Evolutionary conservation across 495 filamentous ascomycete species (phyloP).

Genomic region (Astrothelium macrocarpum): DNA sequence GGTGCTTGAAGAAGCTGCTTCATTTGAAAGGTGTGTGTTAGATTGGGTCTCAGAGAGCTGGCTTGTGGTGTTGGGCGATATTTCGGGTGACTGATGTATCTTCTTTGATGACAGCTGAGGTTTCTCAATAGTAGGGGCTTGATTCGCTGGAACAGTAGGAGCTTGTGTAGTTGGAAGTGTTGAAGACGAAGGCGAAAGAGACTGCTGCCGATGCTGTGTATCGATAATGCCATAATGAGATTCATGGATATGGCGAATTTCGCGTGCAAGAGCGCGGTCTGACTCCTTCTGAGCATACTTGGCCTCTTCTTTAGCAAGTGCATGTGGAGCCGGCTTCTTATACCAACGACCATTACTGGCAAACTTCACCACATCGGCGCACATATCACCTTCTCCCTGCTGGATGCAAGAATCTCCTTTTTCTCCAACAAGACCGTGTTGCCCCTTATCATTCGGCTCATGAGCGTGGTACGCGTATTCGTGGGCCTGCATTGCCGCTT

Average conservation of each 20-base stretch:
- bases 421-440: not conserved
- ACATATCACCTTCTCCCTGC: slow-evolving; percentile 42
- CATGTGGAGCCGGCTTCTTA: slow-evolving; percentile 28
- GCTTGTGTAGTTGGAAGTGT: not conserved
- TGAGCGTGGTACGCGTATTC: not conserved
- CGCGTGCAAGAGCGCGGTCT: slow-evolving; percentile 31
- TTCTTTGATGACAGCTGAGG: not conserved
- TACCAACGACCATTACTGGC: slow-evolving; percentile 27
- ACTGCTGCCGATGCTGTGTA: slow-evolving; percentile 29
- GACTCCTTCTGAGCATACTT: slow-evolving; percentile 19
- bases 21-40: not conserved
- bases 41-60: not conserved
- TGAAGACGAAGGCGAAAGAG: not conserved
- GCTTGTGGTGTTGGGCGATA: not conserved
- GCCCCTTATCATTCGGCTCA: not conserved
- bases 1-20: not conserved
- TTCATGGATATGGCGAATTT: slow-evolving; percentile 40
- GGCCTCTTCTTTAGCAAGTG: slow-evolving; percentile 16
- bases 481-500: slow-evolving; percentile 1
- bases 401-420: not conserved
- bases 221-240: slow-evolving; percentile 38
- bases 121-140: too few relatives aligned
- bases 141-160: not conserved
- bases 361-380: slow-evolving; percentile 27
- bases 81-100: not conserved